Conservation (phyloP, 2,329 filamentous ascomycete genomes). For the Penicillium frequentans region DNA sequence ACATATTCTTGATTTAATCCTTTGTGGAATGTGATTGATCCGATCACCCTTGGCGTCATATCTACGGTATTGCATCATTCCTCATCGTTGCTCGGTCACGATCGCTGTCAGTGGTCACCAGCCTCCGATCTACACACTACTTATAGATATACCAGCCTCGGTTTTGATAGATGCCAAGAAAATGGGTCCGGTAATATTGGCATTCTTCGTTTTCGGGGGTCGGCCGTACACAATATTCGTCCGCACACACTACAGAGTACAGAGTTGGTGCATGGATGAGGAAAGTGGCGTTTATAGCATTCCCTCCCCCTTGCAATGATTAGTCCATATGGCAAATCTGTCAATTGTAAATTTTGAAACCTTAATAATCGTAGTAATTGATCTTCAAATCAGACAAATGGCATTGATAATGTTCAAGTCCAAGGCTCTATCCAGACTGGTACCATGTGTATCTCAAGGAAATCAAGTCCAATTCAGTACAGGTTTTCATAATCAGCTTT, state of each 20-base stretch:
- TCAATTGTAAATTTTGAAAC: background rate
- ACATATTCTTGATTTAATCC: background rate
- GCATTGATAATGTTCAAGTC: no score
- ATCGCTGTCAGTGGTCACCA: background rate
- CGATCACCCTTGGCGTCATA: background rate
- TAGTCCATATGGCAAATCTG: background rate
- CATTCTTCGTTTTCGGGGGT: background rate
- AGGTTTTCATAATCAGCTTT: no score
- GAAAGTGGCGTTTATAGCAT: background rate
- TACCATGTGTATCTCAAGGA: no score
- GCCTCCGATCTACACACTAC: background rate
- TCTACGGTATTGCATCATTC: background rate
- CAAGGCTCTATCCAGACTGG: no score
- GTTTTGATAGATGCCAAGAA: background rate
- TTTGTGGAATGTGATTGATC: constrained; percentile 2
- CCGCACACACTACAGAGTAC: background rate
- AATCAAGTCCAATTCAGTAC: no score
- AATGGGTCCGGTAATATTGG: background rate
- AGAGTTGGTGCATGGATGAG: background rate
- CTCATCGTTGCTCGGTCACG: background rate
- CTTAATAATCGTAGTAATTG: background rate
- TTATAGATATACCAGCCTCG: background rate
- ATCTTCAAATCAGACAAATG: background rate
- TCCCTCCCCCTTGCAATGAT: constrained; percentile 1
- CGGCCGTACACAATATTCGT: background rate